Conservation (phyloP, 225 moss, liverwort and hornwort species). For the Physcomitrium patens region DNA sequence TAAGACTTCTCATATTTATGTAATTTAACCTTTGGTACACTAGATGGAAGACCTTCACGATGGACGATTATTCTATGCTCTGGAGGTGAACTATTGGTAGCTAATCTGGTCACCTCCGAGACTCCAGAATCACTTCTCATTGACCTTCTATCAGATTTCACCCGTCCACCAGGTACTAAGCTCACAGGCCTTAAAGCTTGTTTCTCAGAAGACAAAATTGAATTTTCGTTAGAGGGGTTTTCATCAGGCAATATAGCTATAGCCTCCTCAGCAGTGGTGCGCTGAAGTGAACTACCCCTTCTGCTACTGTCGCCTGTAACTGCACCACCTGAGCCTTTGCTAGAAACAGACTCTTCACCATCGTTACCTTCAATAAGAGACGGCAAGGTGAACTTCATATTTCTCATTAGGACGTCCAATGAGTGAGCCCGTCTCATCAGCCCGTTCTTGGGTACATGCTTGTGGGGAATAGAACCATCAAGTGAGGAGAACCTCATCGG, state of each 20-base stretch:
- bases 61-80: constrained; percentile 2
- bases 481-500: constrained; percentile 28
- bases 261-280: constrained; percentile 22
- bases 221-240: constrained; percentile 3
- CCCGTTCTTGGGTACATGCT: constrained; percentile 35
- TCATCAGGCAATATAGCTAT: constrained; percentile 4
- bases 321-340: constrained; percentile 17
- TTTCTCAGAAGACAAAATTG: background rate
- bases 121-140: constrained; percentile 21
- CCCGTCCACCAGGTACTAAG: constrained; percentile 22
- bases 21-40: constrained; percentile 26
- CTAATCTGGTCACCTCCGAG: constrained; percentile 3
- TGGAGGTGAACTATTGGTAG: constrained; percentile 12
- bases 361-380: constrained; percentile 41
- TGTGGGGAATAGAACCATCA: constrained; percentile 21
- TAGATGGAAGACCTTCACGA: constrained; percentile 28
- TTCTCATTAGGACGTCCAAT: constrained; percentile 58
- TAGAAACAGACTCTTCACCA: constrained; percentile 36
- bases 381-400: constrained; percentile 50
- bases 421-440: constrained; percentile 66
- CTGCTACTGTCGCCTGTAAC: constrained; percentile 4
- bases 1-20: constrained; percentile 38
- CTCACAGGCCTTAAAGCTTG: background rate
- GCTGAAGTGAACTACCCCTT: constrained; percentile 22
- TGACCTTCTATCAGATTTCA: background rate